Percentiles rank a stretch among this genome's conserved stretches.
These are phyloP conservation scores for Striga asiatica DNA, from an alignment of 257 asterid genomes.

Conservation along the genomic window DNA sequence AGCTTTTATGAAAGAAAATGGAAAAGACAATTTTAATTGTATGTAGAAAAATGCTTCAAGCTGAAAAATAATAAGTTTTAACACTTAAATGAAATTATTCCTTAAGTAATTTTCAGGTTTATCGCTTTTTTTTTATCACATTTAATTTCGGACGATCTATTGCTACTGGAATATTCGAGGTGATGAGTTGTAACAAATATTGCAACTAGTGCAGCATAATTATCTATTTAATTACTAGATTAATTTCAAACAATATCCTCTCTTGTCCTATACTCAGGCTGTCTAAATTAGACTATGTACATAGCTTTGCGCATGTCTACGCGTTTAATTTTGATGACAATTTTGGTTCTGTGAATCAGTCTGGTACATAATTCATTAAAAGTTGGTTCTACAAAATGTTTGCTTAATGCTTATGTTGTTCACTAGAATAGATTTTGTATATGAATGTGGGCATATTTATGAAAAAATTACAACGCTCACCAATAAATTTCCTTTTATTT, in stretches of 20 bases:
- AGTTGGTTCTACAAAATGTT: too few species aligned
- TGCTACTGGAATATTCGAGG: background rate
- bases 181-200: background rate
- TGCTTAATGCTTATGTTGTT: too few species aligned
- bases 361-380: too few species aligned
- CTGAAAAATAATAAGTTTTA: too few species aligned
- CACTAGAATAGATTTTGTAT: too few species aligned
- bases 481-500: too few species aligned
- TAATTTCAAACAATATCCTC: background rate
- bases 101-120: conserved; percentile 9
- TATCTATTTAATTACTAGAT: background rate
- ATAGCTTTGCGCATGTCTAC: background rate
- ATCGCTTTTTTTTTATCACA: too few species aligned
- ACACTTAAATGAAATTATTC: background rate
- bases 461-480: too few species aligned
- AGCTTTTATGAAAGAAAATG: too few species aligned
- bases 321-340: background rate
- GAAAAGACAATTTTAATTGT: too few species aligned
- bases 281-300: background rate
- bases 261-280: background rate
- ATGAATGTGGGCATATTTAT: too few species aligned
- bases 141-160: background rate
- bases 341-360: background rate
- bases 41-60: too few species aligned
- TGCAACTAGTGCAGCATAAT: background rate